These are phyloP conservation scores for Microsporum canis DNA, from an alignment of 2,329 filamentous ascomycete species.

Conservation along the genomic window DNA sequence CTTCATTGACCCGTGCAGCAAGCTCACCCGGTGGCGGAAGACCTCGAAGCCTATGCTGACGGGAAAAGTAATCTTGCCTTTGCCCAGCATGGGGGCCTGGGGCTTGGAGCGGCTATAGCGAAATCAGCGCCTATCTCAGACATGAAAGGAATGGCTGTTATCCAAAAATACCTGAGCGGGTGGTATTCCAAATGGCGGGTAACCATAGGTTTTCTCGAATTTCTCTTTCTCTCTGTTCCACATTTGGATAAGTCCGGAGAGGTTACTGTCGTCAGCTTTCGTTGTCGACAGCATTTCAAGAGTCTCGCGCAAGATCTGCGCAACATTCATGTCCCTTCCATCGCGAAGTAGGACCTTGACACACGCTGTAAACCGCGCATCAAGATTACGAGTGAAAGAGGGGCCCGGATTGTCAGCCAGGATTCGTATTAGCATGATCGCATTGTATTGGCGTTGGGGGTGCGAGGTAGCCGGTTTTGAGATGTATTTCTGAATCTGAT, in stretches of 20 bases:
- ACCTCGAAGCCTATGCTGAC: slow-evolving; percentile 24
- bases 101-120: neutral
- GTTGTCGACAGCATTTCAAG: slow-evolving; percentile 64
- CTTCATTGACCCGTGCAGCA: slow-evolving; percentile 74
- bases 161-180: neutral
- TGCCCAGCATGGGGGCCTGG: slow-evolving; percentile 4
- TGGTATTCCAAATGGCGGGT: neutral
- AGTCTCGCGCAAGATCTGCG: slow-evolving; percentile 78
- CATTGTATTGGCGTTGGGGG: slow-evolving; percentile 81
- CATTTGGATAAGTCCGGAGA: slow-evolving; percentile 64
- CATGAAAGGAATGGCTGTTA: neutral
- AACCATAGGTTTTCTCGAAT: slow-evolving; percentile 32
- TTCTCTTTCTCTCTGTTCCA: slow-evolving; percentile 79
- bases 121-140: neutral
- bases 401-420: slow-evolving; percentile 81
- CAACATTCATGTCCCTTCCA: slow-evolving; percentile 61
- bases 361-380: slow-evolving; percentile 68
- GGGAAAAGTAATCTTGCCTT: slow-evolving; percentile 16
- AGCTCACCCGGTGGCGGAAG: slow-evolving; percentile 64
- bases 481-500: slow-evolving; percentile 71
- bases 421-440: slow-evolving; percentile 89
- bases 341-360: slow-evolving; percentile 63
- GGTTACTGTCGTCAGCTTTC: slow-evolving; percentile 61
- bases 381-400: slow-evolving; percentile 82
- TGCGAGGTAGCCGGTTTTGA: slow-evolving; percentile 54